Conservation (phyloP, 1,139 yeast genomes). For the Sugiyamaella neomexicana region DNA sequence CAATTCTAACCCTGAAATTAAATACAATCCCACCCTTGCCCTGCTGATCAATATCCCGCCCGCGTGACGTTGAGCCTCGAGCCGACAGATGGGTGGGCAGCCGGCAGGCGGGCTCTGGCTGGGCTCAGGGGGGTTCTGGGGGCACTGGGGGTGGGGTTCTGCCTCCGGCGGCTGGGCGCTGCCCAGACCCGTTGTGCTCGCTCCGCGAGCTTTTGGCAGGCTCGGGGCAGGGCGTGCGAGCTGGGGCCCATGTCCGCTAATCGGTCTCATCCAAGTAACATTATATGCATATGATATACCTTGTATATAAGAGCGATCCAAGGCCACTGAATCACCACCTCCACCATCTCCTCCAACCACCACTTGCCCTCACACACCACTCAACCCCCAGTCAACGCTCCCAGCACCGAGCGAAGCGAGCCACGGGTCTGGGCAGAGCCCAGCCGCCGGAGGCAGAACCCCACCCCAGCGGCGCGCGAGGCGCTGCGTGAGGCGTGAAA, state of each 20-base stretch:
- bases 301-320: too few relatives aligned
- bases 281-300: too few relatives aligned
- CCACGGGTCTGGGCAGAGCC: constrained; percentile 10
- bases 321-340: too few relatives aligned
- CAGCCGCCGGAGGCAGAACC: constrained; percentile 6
- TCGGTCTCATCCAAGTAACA: too few relatives aligned
- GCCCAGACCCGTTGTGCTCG: background rate
- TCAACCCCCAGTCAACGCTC: too few relatives aligned
- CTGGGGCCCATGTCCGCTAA: too few relatives aligned
- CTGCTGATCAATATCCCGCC: background rate
- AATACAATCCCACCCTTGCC: background rate
- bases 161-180: background rate
- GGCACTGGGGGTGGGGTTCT: background rate
- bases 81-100: background rate
- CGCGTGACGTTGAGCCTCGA: background rate
- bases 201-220: background rate
- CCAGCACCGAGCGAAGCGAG: background rate
- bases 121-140: background rate
- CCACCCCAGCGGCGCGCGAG: background rate
- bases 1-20: background rate
- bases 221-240: too few relatives aligned
- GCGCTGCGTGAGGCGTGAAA: background rate
- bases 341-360: too few relatives aligned
- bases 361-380: too few relatives aligned
- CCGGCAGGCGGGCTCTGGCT: background rate